These are phyloP conservation scores for Didymella lethalis DNA, from an alignment of 2,329 filamentous ascomycete species.

Conservation along the genomic window DNA sequence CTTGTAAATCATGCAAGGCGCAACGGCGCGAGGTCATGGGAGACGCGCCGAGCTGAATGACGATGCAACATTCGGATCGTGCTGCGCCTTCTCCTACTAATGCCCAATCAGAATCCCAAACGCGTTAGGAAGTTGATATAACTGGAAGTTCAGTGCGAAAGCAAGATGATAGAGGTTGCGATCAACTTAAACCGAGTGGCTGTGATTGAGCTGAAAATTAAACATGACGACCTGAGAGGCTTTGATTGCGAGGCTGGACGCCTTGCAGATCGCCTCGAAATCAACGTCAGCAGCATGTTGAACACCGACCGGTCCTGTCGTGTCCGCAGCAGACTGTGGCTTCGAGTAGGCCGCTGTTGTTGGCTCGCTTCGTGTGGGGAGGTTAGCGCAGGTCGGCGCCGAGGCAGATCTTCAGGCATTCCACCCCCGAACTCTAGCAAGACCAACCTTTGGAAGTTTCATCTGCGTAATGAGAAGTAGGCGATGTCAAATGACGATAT, in stretches of 20 bases:
- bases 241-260: conserved; percentile 20
- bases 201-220: background rate
- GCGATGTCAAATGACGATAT: background rate
- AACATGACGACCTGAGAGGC: conserved; percentile 1
- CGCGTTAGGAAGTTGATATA: background rate
- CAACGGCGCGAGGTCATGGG: background rate
- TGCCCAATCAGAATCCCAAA: background rate
- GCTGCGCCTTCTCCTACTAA: background rate
- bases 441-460: background rate
- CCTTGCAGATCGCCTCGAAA: conserved; percentile 21
- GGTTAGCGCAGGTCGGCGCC: conserved; percentile 3
- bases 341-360: background rate
- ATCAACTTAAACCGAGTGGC: conserved; percentile 1
- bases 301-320: background rate
- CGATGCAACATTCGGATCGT: background rate
- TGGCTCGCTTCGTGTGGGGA: conserved; percentile 3
- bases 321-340: conserved; percentile 5
- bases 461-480: background rate
- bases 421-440: background rate
- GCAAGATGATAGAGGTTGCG: background rate
- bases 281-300: conserved; percentile 13
- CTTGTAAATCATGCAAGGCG: background rate
- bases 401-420: background rate
- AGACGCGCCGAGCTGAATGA: background rate
- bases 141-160: background rate